Base-by-base conservation (phyloP, 805 yeast genomes). In the Lipomyces yamadae region DNA sequence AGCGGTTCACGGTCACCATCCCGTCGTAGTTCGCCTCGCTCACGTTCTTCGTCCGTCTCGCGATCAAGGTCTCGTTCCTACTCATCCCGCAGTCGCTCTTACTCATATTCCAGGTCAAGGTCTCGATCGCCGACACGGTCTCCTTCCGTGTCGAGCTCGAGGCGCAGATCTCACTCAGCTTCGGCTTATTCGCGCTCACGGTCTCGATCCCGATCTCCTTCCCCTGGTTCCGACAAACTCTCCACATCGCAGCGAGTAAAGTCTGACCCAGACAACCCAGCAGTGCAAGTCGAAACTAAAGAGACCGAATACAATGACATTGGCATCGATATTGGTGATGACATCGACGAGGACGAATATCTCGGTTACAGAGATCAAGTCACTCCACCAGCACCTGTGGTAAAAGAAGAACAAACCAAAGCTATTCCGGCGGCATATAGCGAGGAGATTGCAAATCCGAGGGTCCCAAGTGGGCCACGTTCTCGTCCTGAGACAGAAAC, bases 301-400 rank as follows among this genome's bases (percentile, higher is more conserved):
- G 37, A 35, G 59, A 18, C n/a, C 53, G 35, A 48, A n/a, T 58
- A 48, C 35, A 60, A 67, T 24, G 70, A 64, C 42, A 54, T 61
- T 53, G 70, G 65, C 32, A 67, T 67, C 50, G 70, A 64, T 15
- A 64, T 67, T 30, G 65, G 57, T 30, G 63, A 60, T 11, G 62
- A 56, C 15, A 58, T 61, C 55, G 65, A 67, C 33, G 64, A 57
- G 3, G 64, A 60, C 8, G 66, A 60, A 32, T 62, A 66, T 48
- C 52, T 39, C n/a, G 55, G 50, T 24, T 52, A 52, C 34, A 15
- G 15, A 58, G 61, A 58, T 13, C 10, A 39, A 18, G 60, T 15
- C 37, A 33, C 42, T 29, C 29, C 30, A 29, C 15, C 55, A 8
- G 30, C 55, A 6, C 29, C 55, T 0, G 55, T 34, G 18, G 48